A percentile compares a stretch with the other conserved stretches of the same genome.
These are phyloP conservation scores for Fusarium oxysporum DNA, from an alignment of 2,329 filamentous ascomycete genomes.

Conservation along the genomic window DNA sequence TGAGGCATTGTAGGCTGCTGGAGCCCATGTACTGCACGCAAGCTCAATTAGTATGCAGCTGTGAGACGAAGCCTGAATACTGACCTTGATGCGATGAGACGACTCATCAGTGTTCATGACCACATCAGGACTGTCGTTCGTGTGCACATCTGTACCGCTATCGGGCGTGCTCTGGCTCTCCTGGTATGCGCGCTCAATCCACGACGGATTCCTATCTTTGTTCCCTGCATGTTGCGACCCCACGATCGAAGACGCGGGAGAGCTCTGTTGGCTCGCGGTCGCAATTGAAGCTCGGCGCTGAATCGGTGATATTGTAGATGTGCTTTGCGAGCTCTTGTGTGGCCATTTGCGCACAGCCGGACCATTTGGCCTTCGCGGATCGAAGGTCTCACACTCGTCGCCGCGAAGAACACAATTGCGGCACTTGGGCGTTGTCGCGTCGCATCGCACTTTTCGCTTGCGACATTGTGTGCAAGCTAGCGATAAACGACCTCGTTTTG, in stretches of 20 bases:
- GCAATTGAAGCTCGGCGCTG: conserved; percentile 26
- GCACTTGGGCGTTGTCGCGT: conserved; percentile 40
- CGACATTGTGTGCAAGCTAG: conserved; percentile 37
- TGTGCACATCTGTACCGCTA: conserved; percentile 11
- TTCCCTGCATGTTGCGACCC: conserved; percentile 23
- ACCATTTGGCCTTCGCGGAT: conserved; percentile 35
- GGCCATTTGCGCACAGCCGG: conserved; percentile 40
- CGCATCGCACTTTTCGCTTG: conserved; percentile 41
- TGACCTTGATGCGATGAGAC: conserved; percentile 40
- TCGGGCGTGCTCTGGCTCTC: conserved; percentile 28
- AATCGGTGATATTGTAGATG: not conserved
- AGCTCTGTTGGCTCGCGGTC: conserved; percentile 33
- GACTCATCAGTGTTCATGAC: conserved; percentile 40
- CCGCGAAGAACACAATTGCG: conserved; percentile 40
- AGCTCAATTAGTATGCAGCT: not conserved
- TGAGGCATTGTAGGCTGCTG: conserved; percentile 37
- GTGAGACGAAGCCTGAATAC: not conserved
- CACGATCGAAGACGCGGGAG: conserved; percentile 26
- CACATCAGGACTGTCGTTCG: conserved; percentile 36
- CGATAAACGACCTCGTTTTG: conserved; percentile 30
- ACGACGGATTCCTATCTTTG: conserved; percentile 29
- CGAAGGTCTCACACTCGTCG: conserved; percentile 36
- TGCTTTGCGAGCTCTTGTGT: conserved; percentile 20
- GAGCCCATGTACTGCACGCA: conserved; percentile 38
- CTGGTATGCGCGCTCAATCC: conserved; percentile 40